A percentile compares a stretch with the other conserved stretches of the same genome.
These are phyloP conservation scores for Yarrowia deformans DNA, from an alignment of 805 yeast genomes.

Conservation along the genomic window DNA sequence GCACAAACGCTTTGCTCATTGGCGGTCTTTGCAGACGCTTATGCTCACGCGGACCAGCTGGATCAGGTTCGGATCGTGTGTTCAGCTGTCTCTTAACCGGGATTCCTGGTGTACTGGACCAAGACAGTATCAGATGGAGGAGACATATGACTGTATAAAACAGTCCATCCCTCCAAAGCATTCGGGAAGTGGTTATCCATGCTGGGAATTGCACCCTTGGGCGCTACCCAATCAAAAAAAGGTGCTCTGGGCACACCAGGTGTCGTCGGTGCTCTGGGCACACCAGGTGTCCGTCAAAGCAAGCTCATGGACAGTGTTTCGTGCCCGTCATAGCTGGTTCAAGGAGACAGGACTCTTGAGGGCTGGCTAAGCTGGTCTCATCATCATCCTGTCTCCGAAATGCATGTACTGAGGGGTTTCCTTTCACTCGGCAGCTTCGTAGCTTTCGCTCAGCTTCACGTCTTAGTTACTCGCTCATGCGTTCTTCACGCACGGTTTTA, in stretches of 20 bases:
- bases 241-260: neutral
- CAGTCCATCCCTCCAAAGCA: slow-evolving; percentile 1
- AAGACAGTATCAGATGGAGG: neutral
- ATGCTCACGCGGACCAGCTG: neutral
- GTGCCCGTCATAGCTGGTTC: slow-evolving; percentile 9
- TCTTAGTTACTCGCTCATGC: slow-evolving; percentile 3
- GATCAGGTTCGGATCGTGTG: neutral
- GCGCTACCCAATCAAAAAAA: neutral
- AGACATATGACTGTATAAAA: neutral
- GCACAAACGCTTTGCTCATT: neutral
- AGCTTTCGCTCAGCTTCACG: slow-evolving; percentile 7
- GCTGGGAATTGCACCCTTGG: slow-evolving; percentile 18
- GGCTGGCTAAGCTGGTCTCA: slow-evolving; percentile 1
- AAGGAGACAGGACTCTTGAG: slow-evolving; percentile 5
- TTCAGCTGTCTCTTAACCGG: neutral
- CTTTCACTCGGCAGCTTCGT: slow-evolving; percentile 6
- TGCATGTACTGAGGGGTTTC: slow-evolving; percentile 3
- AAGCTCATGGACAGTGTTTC: slow-evolving; percentile 8
- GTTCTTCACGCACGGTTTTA: neutral
- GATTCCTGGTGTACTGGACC: slow-evolving; percentile 2
- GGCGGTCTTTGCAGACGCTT: slow-evolving; percentile 2
- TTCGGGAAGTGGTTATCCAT: neutral
- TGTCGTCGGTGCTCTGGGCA: neutral
- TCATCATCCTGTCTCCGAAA: slow-evolving; percentile 7
- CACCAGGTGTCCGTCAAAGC: neutral